Percentiles rank a stretch among this genome's conserved stretches.
Conservation (phyloP, 2,329 filamentous ascomycete genomes). For the Botrytis porri region DNA sequence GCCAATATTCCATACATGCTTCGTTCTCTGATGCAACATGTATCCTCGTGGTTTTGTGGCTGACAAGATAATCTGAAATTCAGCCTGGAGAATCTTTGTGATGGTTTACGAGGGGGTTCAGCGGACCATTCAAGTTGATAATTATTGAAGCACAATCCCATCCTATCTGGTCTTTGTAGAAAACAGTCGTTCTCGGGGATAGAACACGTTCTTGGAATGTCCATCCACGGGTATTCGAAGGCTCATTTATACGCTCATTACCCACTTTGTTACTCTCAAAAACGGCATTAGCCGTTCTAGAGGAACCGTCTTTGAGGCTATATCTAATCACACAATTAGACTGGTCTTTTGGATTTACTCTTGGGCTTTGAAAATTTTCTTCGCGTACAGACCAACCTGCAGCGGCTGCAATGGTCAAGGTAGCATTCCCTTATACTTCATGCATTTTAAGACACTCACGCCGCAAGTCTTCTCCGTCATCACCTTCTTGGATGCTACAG, state of each 20-base stretch:
- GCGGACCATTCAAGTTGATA: neutral
- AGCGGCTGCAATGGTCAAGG: neutral
- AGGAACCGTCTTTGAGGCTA: neutral
- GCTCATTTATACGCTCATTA: neutral
- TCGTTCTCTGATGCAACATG: neutral
- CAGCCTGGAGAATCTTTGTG: neutral
- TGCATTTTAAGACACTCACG: neutral
- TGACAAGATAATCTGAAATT: neutral
- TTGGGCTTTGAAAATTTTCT: neutral
- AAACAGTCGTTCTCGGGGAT: neutral
- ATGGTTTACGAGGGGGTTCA: neutral
- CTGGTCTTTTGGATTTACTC: neutral
- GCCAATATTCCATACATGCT: neutral
- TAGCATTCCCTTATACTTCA: neutral
- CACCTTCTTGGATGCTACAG: neutral
- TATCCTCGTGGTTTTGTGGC: neutral
- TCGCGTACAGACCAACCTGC: neutral
- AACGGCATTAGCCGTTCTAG: neutral
- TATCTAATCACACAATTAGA: neutral
- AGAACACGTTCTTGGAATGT: neutral
- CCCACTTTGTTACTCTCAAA: neutral
- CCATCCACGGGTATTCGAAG: neutral
- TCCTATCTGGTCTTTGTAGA: neutral
- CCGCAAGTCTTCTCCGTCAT: neutral
- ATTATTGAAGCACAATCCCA: slow-evolving; percentile 4